Evolutionary conservation across 768 basidiomycete genomes (phyloP), one percentile per base, ranked within the genome.

Genomic region (Gloeopeniophorella convolvens): DNA sequence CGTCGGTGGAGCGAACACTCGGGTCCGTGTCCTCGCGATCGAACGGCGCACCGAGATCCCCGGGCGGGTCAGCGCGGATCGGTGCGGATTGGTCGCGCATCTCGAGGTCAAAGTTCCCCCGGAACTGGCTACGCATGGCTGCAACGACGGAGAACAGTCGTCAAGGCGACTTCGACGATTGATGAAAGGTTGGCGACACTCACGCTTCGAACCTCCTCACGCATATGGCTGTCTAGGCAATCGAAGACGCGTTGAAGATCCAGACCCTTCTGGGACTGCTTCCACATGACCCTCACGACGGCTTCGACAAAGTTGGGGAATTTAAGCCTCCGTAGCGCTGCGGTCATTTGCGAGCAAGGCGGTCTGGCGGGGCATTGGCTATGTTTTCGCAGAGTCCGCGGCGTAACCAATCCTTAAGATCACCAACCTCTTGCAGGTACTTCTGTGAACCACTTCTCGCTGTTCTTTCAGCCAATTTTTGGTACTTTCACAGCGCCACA

Each of bases 1-100:
- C 55, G 58, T 82, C 80, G 42, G 74, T 76, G 8, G 79, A 75
- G 44, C 75, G 73, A 34, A 83, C 64, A 45, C 79, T 72, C 45
- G 82, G 62, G 55, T 80, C 77, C 12, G 47, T 33, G 11, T 50
- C 48, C 12, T n/a, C 23, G 15, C 43, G 43, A 15, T 55, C 42
- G 10, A 55, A 55, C 16, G 48, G 53, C 15, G 48, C 28, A 32
- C 45, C 54, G 16, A 42, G 35, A 5, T 33, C 16, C 35, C 32
- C 21, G 3, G 33, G 48, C 32, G 8, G 16, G 5, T 34, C 32
- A 9, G 15, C n/a, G n/a, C 18, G 31, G 40, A 28, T 3, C 24
- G 32, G 16, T 2, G 40, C 20, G 32, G 24, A 13, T 18, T 24
- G 9, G 18, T 24, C 16, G 7, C 31, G 18, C 42, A 30, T 13